phyloP scores from a whole-genome alignment of 495 filamentous ascomycete genomes.

The Pseudomonodictys pantanalensis region DNA sequence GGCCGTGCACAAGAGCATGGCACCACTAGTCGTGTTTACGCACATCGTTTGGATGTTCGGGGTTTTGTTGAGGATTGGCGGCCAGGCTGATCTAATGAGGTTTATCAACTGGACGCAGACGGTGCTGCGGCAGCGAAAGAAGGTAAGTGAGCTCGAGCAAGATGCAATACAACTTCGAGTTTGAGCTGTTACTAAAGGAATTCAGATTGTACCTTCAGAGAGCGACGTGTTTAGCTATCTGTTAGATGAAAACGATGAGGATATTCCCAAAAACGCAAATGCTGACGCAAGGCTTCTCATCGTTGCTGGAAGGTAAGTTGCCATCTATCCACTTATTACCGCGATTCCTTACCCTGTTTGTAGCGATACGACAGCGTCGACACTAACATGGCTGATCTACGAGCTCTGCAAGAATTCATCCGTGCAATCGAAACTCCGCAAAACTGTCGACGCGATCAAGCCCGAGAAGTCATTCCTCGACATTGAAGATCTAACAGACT shows the following conservation, averaged over 20 bases:
- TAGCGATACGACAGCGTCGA: conserved; percentile 29
- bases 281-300: conserved; percentile 18
- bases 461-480: conserved; percentile 6
- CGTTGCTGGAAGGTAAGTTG: conserved; percentile 26
- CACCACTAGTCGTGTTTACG: background rate
- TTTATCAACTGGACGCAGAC: conserved; percentile 18
- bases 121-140: conserved; percentile 22
- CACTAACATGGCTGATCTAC: conserved; percentile 23
- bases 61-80: background rate
- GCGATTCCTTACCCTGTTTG: background rate
- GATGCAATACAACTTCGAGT: background rate
- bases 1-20: conserved; percentile 19
- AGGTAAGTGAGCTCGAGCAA: conserved; percentile 2
- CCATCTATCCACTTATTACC: background rate
- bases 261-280: conserved; percentile 9
- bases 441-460: conserved; percentile 10
- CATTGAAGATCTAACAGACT: conserved; percentile 9
- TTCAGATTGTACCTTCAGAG: conserved; percentile 16
- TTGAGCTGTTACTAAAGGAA: background rate
- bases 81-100: conserved; percentile 11
- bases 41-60: conserved; percentile 12
- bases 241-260: conserved; percentile 15
- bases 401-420: conserved; percentile 23
- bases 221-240: conserved; percentile 18
- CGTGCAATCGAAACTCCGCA: conserved; percentile 2